These are phyloP conservation scores for Fusarium circinatum DNA, from an alignment of 2,329 filamentous ascomycete genomes.

Conservation along the genomic window DNA sequence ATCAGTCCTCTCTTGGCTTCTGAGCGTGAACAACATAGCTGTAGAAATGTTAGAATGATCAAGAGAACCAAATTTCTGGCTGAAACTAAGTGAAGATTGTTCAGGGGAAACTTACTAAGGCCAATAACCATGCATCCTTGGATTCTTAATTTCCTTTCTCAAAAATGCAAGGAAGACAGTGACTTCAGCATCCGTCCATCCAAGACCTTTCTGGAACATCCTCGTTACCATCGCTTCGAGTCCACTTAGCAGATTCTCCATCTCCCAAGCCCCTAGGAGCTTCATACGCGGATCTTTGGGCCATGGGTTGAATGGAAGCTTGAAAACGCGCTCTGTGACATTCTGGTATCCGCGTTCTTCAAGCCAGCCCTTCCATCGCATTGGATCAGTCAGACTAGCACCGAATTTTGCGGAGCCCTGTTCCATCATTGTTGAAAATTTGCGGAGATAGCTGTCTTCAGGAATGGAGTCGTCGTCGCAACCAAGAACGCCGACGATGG, in stretches of 20 bases:
- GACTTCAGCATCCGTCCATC: constrained; percentile 36
- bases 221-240: constrained; percentile 47
- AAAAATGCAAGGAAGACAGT: constrained; percentile 35
- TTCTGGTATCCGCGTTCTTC: constrained; percentile 62
- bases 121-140: constrained; percentile 38
- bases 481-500: constrained; percentile 38
- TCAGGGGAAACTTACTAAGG: constrained; percentile 30
- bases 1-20: background rate
- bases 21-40: constrained; percentile 32
- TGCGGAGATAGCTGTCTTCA: constrained; percentile 36
- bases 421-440: constrained; percentile 44
- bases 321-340: constrained; percentile 57
- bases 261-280: constrained; percentile 53
- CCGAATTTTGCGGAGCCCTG: constrained; percentile 44
- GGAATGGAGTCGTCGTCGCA: constrained; percentile 39
- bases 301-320: constrained; percentile 61
- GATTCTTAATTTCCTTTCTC: constrained; percentile 38
- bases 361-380: constrained; percentile 49
- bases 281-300: constrained; percentile 61
- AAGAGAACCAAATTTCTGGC: fast-evolving
- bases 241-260: constrained; percentile 37
- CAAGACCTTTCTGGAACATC: constrained; percentile 46
- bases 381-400: constrained; percentile 43
- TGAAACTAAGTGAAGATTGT: fast-evolving
- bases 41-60: background rate